A percentile compares a stretch with the other conserved stretches of the same genome.
These are phyloP conservation scores for Scutellaria minor DNA, from an alignment of 257 asterid species.

Conservation along the genomic window DNA sequence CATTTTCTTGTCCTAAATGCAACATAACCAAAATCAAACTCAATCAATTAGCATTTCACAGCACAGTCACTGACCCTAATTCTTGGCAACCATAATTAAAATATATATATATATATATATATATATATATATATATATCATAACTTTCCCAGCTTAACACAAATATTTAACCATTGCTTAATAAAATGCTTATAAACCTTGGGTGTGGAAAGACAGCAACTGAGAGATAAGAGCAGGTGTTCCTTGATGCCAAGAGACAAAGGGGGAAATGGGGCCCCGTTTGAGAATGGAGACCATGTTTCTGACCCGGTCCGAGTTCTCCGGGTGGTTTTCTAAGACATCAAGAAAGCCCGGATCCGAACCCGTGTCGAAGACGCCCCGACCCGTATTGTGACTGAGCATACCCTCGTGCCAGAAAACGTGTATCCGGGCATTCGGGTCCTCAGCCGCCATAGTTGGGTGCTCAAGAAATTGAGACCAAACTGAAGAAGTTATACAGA, in stretches of 20 bases:
- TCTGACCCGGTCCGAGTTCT: constrained; percentile 78
- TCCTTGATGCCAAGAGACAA: constrained; percentile 77
- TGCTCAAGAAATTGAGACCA: not conserved
- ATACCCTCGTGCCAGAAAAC: constrained; percentile 91
- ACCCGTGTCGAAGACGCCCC: constrained; percentile 86
- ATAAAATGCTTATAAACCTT: constrained; percentile 46
- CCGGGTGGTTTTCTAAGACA: constrained; percentile 91
- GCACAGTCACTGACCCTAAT: too few species aligned
- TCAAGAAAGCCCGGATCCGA: constrained; percentile 90
- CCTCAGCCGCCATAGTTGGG: constrained; percentile 28
- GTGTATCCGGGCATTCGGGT: constrained; percentile 41
- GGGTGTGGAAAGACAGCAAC: constrained; percentile 67
- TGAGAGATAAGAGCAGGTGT: constrained; percentile 67
- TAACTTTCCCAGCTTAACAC: too few species aligned
- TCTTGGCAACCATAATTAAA: too few species aligned
- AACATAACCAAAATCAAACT: too few species aligned
- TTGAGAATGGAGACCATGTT: constrained; percentile 82
- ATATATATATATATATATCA: too few species aligned
- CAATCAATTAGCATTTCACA: too few species aligned
- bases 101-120: too few species aligned
- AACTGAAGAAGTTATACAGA: too few species aligned
- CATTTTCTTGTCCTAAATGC: not conserved
- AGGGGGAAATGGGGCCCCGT: constrained; percentile 82
- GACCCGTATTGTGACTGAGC: constrained; percentile 76
- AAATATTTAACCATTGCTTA: not conserved